These are phyloP conservation scores for Dryas integrifolia DNA, from an alignment of 331 rosid genomes.

Conservation along the genomic window DNA sequence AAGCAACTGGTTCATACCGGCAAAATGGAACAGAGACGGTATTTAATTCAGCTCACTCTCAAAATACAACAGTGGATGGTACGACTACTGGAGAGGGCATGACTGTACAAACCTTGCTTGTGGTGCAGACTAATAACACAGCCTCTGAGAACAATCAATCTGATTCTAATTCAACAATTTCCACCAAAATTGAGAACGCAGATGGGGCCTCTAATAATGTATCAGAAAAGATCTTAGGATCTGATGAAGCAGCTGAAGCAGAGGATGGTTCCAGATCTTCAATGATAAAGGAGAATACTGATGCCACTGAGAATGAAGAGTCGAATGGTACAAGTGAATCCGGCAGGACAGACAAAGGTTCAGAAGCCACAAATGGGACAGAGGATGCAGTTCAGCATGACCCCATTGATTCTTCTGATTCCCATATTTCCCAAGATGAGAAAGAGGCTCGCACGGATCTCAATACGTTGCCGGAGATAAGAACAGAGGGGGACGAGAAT, in stretches of 20 bases:
- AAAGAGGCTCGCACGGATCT: constrained; percentile 49
- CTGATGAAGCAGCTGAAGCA: constrained; percentile 36
- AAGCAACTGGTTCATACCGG: constrained; percentile 33
- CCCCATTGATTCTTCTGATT: constrained; percentile 55
- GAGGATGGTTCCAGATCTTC: constrained; percentile 28
- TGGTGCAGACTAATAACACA: constrained; percentile 29
- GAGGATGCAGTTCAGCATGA: constrained; percentile 49
- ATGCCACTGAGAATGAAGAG: constrained; percentile 40
- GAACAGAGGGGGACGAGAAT: constrained; percentile 40
- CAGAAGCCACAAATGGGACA: constrained; percentile 33
- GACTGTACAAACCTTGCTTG: constrained; percentile 27
- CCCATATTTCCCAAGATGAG: constrained; percentile 40
- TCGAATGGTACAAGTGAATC: constrained; percentile 33
- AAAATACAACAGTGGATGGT: constrained; percentile 34
- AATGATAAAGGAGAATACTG: constrained; percentile 36
- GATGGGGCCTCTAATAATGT: constrained; percentile 29
- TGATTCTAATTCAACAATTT: constrained; percentile 22
- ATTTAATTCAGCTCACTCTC: constrained; percentile 35
- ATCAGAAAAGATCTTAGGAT: constrained; percentile 25
- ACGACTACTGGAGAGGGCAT: constrained; percentile 27
- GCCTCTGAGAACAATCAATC: constrained; percentile 32
- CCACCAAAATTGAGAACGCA: constrained; percentile 36
- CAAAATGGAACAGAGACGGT: constrained; percentile 29
- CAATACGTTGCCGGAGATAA: constrained; percentile 48
- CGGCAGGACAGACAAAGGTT: constrained; percentile 24